Evolutionary conservation across 1,284 basidiomycete genomes (phyloP), one percentile per base, ranked within the genome.

Genomic region (Trametes polyzona): DNA sequence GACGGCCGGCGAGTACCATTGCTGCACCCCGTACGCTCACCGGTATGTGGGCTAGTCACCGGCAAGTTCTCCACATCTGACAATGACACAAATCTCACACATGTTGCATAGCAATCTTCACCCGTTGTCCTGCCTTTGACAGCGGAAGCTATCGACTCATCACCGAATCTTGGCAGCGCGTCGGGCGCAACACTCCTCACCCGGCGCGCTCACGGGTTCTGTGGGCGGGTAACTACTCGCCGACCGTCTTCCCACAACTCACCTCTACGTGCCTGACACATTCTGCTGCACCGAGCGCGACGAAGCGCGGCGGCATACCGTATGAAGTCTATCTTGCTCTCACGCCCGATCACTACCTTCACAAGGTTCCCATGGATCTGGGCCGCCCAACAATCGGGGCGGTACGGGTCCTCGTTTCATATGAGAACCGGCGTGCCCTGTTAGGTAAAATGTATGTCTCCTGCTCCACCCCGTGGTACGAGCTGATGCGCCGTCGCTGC

Each of bases 301-400:
- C 4, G 3, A n/a, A n/a, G 19, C 39, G 39, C n/a, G 39, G 33
- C 33, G 3, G 16, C 29, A 19, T 14, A n/a, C 35, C 39, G 30
- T 17, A 48, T 37, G 24, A 9, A 21, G 17, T 12, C 17, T 17
- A 16, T 5, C 23, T 14, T 29, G 35, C 36, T 48, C 47, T 29
- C 47, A 48, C 47, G 36, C 35, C 26, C 35, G 36, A 48, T 39
- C 24, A 24, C 16, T 33, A 11, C 29, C 27, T 47, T 47, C 44
- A 35, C 44, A 48, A 48, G 36, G 21, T 48, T 48, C 47, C 47
- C 47, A 48, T 29, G 35, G n/a, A 29, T 26, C 35, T 24, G 47
- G 35, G 11, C 36, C 16, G 39, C 24, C 47, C 47, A 48, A 29
- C 47, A 48, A 24, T 39, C 26, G 47, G 47, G 44, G 47, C 47